Evolutionary conservation across 306 rosid genomes (phyloP), one percentile per base, ranked within the genome.

Genomic region (Vicia sativa): DNA sequence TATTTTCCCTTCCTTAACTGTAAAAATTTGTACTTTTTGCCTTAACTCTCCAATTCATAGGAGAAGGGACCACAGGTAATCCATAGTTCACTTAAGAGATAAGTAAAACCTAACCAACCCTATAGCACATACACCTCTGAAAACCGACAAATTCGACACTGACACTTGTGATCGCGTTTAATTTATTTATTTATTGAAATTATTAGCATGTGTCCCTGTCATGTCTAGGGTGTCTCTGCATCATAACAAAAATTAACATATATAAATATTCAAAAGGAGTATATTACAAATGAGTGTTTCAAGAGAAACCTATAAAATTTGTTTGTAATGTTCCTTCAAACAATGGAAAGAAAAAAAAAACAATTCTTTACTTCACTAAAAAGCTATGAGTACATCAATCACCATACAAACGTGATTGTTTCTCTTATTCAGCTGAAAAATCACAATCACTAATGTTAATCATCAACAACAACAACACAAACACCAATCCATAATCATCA

Each of bases 311-410:
- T 19, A 59, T 39, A 57, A 31, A 31, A 16, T 55, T 62, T 4
- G 49, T 37, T 42, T 15, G 11, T 28, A 52, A 16, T 26, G 49
- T 62, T 71, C 65, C 75, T 53, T 61, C 52, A 56, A 65, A 62
- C 39, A 29, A 37, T 7, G 38, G 18, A 1, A 5, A 31, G 18
- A 1, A 5, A 31, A 34, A 45, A 62, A 65, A 58, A 31, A 8
- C 7, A 13, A 46, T 60, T 55, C 60, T 55, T 75, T 65, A 67
- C 83, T 78, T 80, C 73, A 39, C 59, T 41, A 23, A 8, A 1
- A 72, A 68, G 75, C 68, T 66, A 77, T 43, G 28, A 42, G 50
- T 38, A 52, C 41, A 62, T 77, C 77, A 52, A 71, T 68, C 71
- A 80, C 26, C 74, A 67, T 65, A 42, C 9, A 34, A 53, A 18